These are phyloP conservation scores for Rubus parviflorus DNA, from an alignment of 306 rosid genomes.

Conservation along the genomic window DNA sequence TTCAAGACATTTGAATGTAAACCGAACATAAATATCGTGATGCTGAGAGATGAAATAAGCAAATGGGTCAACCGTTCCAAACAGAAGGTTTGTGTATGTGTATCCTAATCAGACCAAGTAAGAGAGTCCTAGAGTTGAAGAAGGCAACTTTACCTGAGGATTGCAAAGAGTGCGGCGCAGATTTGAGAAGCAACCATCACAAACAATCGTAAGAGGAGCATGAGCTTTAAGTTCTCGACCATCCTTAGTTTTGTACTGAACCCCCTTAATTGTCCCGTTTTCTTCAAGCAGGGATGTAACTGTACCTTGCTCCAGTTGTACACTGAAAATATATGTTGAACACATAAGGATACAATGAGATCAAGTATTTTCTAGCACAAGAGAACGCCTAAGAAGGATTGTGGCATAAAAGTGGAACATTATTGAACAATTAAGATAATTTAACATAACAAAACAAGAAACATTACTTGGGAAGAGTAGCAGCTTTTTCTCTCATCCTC, in stretches of 20 bases:
- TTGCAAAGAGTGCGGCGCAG: constrained; percentile 58
- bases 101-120: not conserved
- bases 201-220: constrained; percentile 65
- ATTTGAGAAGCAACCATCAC: constrained; percentile 77
- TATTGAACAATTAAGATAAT: not conserved
- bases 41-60: not conserved
- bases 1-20: not conserved
- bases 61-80: not conserved
- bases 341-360: not conserved
- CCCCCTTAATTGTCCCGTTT: constrained; percentile 55
- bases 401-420: not conserved
- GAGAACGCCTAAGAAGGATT: not conserved
- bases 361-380: not conserved
- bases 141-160: constrained; percentile 44
- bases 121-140: constrained; percentile 4
- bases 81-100: not conserved
- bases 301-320: constrained; percentile 59
- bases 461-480: constrained; percentile 50
- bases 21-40: not conserved
- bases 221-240: constrained; percentile 45
- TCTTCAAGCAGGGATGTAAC: constrained; percentile 59
- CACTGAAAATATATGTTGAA: constrained; percentile 31
- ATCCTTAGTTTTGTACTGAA: constrained; percentile 57
- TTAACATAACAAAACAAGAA: not conserved
- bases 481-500: constrained; percentile 65